A percentile compares a stretch with the other conserved stretches of the same genome.
Conservation (phyloP, 2,329 filamentous ascomycete species). For the Exophiala dermatitidis region DNA sequence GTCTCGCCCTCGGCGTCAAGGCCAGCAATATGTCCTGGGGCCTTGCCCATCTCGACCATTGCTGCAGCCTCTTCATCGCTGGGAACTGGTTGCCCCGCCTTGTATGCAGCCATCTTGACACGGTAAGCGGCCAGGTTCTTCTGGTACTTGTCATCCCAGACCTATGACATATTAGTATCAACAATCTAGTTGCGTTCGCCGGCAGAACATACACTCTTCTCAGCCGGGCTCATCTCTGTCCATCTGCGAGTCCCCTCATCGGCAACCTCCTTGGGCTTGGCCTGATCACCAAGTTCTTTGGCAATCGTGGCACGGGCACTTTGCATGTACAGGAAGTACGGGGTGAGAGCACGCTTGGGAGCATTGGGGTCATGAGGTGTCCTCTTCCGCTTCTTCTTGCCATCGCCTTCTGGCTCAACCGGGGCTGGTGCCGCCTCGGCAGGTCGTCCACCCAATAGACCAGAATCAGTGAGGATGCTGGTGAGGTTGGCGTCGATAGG, state of each 20-base stretch:
- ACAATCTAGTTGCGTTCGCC: neutral
- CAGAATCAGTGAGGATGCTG: constrained; percentile 40
- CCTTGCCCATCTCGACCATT: constrained; percentile 36
- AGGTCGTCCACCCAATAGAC: constrained; percentile 36
- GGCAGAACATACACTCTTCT: constrained; percentile 56
- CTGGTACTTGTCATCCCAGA: constrained; percentile 53
- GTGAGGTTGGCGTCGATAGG: constrained; percentile 49
- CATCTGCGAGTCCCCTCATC: constrained; percentile 81
- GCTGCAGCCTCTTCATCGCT: constrained; percentile 41
- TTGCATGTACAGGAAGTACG: constrained; percentile 93
- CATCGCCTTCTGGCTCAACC: constrained; percentile 43
- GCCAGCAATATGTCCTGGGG: constrained; percentile 19
- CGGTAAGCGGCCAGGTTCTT: constrained; percentile 52
- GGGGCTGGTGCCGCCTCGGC: constrained; percentile 27
- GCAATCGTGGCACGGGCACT: constrained; percentile 77
- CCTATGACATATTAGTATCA: constrained; percentile 30
- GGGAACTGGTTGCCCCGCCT: constrained; percentile 42
- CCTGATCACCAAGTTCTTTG: constrained; percentile 64
- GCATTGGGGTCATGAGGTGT: constrained; percentile 82
- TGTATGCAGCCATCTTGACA: constrained; percentile 50
- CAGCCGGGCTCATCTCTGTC: constrained; percentile 64
- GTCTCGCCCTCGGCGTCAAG: constrained; percentile 32
- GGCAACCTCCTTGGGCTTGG: constrained; percentile 78
- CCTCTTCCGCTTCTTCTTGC: constrained; percentile 87
- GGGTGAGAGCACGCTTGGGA: constrained; percentile 86